phyloP scores from a whole-genome alignment of 2,329 filamentous ascomycete species.

The Aureobasidium lini region DNA sequence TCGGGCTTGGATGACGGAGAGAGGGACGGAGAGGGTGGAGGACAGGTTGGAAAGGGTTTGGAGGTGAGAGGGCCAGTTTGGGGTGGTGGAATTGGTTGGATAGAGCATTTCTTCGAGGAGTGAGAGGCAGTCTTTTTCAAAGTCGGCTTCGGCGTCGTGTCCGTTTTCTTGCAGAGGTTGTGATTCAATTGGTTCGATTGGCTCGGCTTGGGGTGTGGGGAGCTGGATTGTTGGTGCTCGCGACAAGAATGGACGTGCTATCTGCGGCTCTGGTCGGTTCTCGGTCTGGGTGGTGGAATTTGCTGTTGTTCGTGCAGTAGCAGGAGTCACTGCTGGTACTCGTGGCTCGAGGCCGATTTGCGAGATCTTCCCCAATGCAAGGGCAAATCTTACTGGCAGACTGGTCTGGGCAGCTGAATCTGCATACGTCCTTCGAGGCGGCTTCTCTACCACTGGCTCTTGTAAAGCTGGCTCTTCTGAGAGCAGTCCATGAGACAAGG shows the following conservation, averaged over 20 bases:
- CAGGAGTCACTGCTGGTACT: neutral
- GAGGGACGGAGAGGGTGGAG: neutral
- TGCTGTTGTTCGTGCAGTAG: too few relatives aligned
- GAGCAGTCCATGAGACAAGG: neutral
- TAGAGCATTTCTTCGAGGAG: neutral
- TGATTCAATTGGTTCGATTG: neutral
- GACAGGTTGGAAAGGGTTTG: neutral
- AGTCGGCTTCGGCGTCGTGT: neutral
- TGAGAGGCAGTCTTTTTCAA: neutral
- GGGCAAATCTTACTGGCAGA: neutral
- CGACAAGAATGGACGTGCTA: neutral
- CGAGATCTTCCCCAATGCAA: neutral
- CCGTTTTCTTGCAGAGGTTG: too few relatives aligned
- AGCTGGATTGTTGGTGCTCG: neutral
- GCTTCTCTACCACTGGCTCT: neutral
- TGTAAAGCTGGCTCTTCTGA: neutral
- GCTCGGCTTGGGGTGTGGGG: neutral
- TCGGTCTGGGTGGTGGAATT: neutral
- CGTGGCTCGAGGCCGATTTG: neutral
- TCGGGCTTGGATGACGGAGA: constrained; percentile 25
- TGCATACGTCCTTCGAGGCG: neutral
- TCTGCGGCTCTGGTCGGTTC: neutral
- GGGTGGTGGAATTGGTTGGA: neutral
- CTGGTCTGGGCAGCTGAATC: neutral
- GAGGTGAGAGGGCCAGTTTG: neutral